Base-by-base conservation (phyloP, 352 stramenopile genomes). In the Globisporangium megalacanthum region DNA sequence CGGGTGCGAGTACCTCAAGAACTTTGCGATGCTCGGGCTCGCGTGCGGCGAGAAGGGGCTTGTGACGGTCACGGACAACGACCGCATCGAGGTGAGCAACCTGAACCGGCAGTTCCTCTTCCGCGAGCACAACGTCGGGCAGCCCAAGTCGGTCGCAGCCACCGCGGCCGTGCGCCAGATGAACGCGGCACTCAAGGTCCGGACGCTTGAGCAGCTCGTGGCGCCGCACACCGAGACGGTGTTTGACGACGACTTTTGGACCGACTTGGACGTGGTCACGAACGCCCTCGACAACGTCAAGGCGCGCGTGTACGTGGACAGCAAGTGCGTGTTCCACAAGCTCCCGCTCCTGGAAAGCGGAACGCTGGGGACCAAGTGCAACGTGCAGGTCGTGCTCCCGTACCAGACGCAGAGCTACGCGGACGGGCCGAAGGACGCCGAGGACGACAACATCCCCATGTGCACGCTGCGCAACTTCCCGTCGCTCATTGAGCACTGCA, bases 401-500 rank as follows among this genome's bases (percentile, higher is more conserved):
- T 85, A 87, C 71, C 88, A 89, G 69, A 94, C 84, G 22, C 81
- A 91, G 63, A 98, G 97, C 68, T 99, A 99, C 65, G 95, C 58
- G 73, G 90, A 94, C 62, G 84, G 84, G 0, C 97, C 94, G 6
- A 95, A 97, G 63, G 97, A 99, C 75, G 96, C 95, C 49, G 94
- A 97, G 36, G 97, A 99, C 68, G 98, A 99, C 66, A 96, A 89
- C 50, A 99, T 99, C 65, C 97, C 97, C 20, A 97, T 99, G 65
- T 99, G 97, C 70, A 99, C 97, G 6, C 75, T 99, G 45, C 98
- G 98, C 65, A 99, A 99, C 82, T 99, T 99, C 65, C 97, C 97
- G 31, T 92, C 82, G n/a, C 65, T 94, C 7, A 94, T 92, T 54
- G 84, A 94, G 46, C 98, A 99, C 80, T 99, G 96, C 68, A 99